A percentile compares a stretch with the other conserved stretches of the same genome.
Evolutionary conservation across 345 rosid genomes (phyloP).

Genomic region (Erysimum cheiranthoides): DNA sequence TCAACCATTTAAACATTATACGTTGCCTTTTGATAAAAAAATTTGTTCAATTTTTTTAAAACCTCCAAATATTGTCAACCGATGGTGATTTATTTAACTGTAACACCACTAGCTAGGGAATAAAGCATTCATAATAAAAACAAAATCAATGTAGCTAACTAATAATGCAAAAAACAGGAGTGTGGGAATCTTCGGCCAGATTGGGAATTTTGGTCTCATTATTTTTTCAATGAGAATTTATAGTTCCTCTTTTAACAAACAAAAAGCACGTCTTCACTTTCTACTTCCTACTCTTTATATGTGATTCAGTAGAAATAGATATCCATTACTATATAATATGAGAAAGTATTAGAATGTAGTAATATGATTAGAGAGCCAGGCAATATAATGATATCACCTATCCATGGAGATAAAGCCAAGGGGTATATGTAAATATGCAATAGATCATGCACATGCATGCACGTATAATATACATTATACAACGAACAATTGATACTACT

Average conservation of each 20-base stretch:
- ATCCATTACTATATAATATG: not conserved
- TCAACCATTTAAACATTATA: not conserved
- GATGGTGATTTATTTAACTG: conserved; percentile 13
- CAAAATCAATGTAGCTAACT: not conserved
- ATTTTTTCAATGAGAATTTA: conserved; percentile 13
- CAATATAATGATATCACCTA: conserved; percentile 11
- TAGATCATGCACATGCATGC: conserved; percentile 24
- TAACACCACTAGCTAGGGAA: conserved; percentile 18
- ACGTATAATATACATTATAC: not conserved
- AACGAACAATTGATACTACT: not conserved
- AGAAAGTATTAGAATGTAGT: not conserved
- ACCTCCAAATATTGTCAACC: not conserved
- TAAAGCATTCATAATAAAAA: not conserved
- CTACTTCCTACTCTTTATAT: conserved; percentile 3
- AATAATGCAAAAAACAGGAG: not conserved
- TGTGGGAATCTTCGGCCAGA: conserved; percentile 20
- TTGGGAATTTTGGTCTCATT: conserved; percentile 18
- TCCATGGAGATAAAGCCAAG: conserved; percentile 18
- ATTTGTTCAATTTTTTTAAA: not conserved
- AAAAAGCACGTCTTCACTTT: conserved; percentile 25
- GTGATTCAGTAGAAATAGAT: not conserved
- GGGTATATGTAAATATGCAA: not conserved
- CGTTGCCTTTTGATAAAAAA: not conserved
- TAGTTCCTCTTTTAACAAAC: conserved; percentile 25
- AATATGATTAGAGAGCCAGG: not conserved